Percentiles rank a stretch among this genome's conserved stretches.
These are phyloP conservation scores for Monilinia fructicola DNA, from an alignment of 2,329 filamentous ascomycete species.

Conservation along the genomic window DNA sequence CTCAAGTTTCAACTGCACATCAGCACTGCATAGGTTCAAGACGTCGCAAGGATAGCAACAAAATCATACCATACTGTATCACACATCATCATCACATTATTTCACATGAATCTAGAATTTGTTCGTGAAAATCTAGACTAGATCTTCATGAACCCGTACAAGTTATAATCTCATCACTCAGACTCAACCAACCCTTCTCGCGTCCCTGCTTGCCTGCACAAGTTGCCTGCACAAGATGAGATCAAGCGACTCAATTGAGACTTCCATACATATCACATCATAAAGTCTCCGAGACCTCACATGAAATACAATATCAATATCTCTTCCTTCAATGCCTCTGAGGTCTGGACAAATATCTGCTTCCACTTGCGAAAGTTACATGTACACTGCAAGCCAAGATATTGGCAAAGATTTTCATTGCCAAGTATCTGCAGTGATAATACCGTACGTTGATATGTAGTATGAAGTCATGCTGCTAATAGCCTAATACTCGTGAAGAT, in stretches of 20 bases:
- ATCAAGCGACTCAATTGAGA: background rate
- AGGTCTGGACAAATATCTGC: too few species aligned
- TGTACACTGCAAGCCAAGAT: conserved; percentile 7
- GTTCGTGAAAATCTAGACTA: background rate
- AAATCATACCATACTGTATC: conserved; percentile 1
- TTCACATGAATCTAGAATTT: background rate
- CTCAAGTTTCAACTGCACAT: background rate
- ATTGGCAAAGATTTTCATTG: background rate
- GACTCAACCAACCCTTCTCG: too few species aligned
- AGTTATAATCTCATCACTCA: too few species aligned
- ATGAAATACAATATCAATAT: too few species aligned
- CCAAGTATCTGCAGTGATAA: background rate
- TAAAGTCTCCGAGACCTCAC: background rate
- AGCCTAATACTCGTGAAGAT: background rate
- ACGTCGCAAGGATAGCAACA: background rate
- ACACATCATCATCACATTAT: conserved; percentile 1
- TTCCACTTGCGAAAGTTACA: background rate
- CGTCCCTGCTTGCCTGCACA: background rate
- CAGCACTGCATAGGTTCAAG: background rate
- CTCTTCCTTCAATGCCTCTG: too few species aligned
- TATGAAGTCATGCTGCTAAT: background rate
- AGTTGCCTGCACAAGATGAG: background rate
- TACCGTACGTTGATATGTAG: too few species aligned
- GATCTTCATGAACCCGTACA: background rate
- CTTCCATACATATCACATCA: background rate